phyloP scores from a whole-genome alignment of 176 grass and related monocot species.

The Ananas comosus region DNA sequence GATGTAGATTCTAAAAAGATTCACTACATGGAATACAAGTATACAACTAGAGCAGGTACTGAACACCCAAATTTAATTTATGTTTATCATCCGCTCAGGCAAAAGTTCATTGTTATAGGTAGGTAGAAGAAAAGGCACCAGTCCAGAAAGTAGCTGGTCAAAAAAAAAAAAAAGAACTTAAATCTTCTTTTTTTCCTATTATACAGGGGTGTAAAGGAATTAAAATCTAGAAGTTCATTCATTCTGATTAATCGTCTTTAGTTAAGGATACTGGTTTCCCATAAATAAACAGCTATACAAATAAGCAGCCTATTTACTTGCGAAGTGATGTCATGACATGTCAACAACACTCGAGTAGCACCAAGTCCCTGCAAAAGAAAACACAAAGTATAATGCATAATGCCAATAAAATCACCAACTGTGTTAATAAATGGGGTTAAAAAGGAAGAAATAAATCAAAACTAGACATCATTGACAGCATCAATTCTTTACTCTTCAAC shows the following conservation, averaged over 20 bases:
- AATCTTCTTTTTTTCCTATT: too few relatives aligned
- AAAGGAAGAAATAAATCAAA: background rate
- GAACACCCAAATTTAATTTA: too few relatives aligned
- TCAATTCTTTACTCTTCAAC: background rate
- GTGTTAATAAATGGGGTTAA: background rate
- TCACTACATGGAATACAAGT: too few relatives aligned
- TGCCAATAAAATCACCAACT: background rate
- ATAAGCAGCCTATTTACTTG: conserved; percentile 29
- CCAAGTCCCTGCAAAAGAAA: conserved; percentile 38
- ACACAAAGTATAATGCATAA: conserved; percentile 14
- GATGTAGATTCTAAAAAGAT: too few relatives aligned
- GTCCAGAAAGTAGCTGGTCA: too few relatives aligned
- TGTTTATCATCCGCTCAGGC: too few relatives aligned
- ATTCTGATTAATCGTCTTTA: background rate
- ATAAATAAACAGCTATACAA: background rate
- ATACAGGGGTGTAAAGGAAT: background rate
- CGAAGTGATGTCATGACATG: conserved; percentile 45
- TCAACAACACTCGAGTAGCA: conserved; percentile 39
- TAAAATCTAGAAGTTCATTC: background rate
- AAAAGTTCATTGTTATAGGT: too few relatives aligned
- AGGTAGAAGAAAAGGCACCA: too few relatives aligned
- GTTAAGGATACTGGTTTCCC: background rate
- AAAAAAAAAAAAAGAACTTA: too few relatives aligned
- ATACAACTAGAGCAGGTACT: too few relatives aligned
- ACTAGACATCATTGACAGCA: background rate